These are phyloP conservation scores for Phytopythium aichiense DNA, from an alignment of 352 stramenopile genomes.

Conservation along the genomic window DNA sequence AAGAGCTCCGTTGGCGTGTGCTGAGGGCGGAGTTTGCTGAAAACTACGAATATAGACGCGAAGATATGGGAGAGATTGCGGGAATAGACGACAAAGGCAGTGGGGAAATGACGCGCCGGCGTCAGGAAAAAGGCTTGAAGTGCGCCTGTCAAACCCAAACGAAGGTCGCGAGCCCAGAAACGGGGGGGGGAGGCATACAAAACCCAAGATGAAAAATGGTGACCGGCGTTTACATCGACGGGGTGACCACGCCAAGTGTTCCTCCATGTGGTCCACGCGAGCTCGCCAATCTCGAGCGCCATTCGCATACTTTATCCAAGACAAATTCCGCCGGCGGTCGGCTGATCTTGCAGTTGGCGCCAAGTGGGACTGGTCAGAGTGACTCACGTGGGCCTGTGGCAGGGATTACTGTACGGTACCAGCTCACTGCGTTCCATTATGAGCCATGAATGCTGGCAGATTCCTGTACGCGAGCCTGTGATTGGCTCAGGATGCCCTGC, in stretches of 20 bases:
- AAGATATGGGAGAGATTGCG: neutral
- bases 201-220: neutral
- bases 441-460: too few relatives aligned
- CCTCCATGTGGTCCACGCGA: neutral
- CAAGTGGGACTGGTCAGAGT: neutral
- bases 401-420: neutral
- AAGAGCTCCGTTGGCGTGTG: neutral
- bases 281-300: neutral
- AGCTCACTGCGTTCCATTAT: too few relatives aligned
- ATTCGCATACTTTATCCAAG: neutral
- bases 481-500: neutral
- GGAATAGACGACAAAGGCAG: neutral
- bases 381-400: neutral
- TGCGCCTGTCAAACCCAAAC: slow-evolving; percentile 3
- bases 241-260: neutral
- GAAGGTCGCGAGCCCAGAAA: neutral
- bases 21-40: neutral
- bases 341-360: slow-evolving; percentile 2
- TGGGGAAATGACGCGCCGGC: slow-evolving; percentile 9
- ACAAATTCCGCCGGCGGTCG: neutral
- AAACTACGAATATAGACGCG: neutral
- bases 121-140: slow-evolving; percentile 13
- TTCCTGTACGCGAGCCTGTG: neutral
- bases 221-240: neutral
- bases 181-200: neutral